Base-by-base conservation (phyloP, 768 basidiomycete genomes). In the Tricholomella constricta region DNA sequence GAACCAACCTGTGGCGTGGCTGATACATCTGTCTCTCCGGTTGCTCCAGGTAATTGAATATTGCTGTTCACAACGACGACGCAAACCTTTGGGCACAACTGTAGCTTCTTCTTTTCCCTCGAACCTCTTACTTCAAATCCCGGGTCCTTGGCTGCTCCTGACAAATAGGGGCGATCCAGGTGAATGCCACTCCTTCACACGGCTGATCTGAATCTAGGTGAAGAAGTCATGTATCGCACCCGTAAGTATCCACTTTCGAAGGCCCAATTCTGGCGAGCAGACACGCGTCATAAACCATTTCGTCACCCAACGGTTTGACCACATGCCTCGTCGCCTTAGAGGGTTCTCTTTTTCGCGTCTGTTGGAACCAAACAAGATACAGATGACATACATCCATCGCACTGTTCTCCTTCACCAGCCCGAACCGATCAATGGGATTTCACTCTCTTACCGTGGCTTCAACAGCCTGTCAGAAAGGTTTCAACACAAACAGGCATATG, bases 381-480 rank as follows among this genome's bases (percentile, higher is more conserved):
- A 51, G 22, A 12, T 12, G 10, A 6, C 17, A 51, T 19, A 19
- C 17, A 19, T 45, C 51, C 44, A 14, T 34, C 7, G 34, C n/a
- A 37, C 17, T 37, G n/a, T 6, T 19, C 20, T 37, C 17, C 36
- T 6, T 27, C 43, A 15, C 29, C 12, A 8, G 4, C 26, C 10
- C 14, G 35, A 47, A 20, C 45, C 45, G 20, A 47, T 47, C 32
- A 23, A 10, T 25, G 11, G 45, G 45, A 3, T 47, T 47, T 47
- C 20, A 35, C 27, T 37, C 20, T 32, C 36, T 34, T 47, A 47
- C 45, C 45, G 36, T 47, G 45, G 45, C 7, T 47, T 23, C 34
- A 22, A 23, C 6, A 15, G 31, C 45, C 17, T 32, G 32, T 17
- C 32, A 19, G 20, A 23, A 2, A 4, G 3, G 2, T 23, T 35